Conservation (phyloP, 2,329 filamentous ascomycete species). For the Canariomyces notabilis region DNA sequence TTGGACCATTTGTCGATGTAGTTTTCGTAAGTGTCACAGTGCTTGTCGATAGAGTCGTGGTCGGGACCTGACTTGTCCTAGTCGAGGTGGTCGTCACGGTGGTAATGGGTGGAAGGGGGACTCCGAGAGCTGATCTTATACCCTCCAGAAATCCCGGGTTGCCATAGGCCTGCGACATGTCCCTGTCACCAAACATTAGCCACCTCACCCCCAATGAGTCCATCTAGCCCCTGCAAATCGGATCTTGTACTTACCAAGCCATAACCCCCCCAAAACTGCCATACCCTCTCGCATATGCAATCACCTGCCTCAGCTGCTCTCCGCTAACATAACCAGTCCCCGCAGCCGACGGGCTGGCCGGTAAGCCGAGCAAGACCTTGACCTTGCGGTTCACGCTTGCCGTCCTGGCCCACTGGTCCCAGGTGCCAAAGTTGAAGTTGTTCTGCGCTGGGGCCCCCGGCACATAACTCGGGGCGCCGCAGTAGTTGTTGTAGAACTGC, state of each 20-base stretch:
- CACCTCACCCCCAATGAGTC: background rate
- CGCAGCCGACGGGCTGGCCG: slow-evolving; percentile 50
- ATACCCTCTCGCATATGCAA: slow-evolving; percentile 51
- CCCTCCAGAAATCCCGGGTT: slow-evolving; percentile 52
- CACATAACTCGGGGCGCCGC: slow-evolving; percentile 51
- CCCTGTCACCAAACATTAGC: slow-evolving; percentile 33
- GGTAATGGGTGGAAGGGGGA: slow-evolving; percentile 1
- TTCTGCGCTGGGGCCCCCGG: slow-evolving; percentile 39
- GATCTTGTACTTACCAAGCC: slow-evolving; percentile 40
- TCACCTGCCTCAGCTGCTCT: slow-evolving; percentile 42
- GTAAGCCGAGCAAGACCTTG: slow-evolving; percentile 58
- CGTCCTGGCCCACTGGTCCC: slow-evolving; percentile 61
- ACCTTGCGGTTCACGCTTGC: slow-evolving; percentile 54
- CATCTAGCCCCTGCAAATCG: background rate
- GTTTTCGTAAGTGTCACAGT: slow-evolving; percentile 19
- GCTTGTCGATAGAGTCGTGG: slow-evolving; percentile 19
- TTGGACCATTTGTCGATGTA: slow-evolving; percentile 14
- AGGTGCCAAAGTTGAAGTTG: slow-evolving; percentile 58
- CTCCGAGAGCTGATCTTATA: slow-evolving; percentile 35
- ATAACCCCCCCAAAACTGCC: slow-evolving; percentile 62
- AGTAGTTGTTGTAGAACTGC: slow-evolving; percentile 68
- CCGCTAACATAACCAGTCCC: slow-evolving; percentile 52
- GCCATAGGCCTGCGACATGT: slow-evolving; percentile 55
- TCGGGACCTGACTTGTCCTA: background rate
- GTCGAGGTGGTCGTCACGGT: slow-evolving; percentile 11